Conservation (phyloP, 805 yeast genomes). For the Saccharomycopsis sp. region DNA sequence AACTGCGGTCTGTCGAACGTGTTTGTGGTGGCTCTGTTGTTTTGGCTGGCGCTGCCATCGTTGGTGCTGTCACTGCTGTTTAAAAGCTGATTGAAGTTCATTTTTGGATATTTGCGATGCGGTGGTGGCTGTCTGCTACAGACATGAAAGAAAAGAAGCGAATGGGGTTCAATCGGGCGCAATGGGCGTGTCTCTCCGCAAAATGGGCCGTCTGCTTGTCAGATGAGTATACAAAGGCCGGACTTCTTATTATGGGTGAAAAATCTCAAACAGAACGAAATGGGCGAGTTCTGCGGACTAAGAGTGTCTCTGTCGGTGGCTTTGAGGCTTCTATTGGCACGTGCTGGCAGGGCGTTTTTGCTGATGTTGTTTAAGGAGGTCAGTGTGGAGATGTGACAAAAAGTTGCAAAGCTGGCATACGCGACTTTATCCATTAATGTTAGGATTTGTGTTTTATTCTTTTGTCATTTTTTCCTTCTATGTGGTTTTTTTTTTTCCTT, state of each 20-base stretch:
- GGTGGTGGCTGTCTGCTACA: neutral
- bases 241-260: too few species aligned
- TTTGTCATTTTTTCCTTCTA: neutral
- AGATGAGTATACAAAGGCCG: too few species aligned
- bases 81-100: constrained; percentile 8
- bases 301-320: too few species aligned
- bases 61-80: neutral
- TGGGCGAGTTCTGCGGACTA: too few species aligned
- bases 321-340: too few species aligned
- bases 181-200: too few species aligned
- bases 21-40: too few species aligned
- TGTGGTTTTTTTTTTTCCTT: neutral
- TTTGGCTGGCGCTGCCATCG: neutral
- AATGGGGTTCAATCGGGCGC: too few species aligned
- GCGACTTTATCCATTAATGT: neutral
- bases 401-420: neutral
- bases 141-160: too few species aligned
- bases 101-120: neutral
- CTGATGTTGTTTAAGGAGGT: neutral
- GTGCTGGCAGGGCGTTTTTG: neutral
- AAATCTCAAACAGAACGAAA: too few species aligned
- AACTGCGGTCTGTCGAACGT: neutral
- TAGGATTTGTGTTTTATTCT: neutral
- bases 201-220: too few species aligned
- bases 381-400: neutral